These are phyloP conservation scores for Alternaria atra DNA, from an alignment of 2,329 filamentous ascomycete genomes.

Conservation along the genomic window DNA sequence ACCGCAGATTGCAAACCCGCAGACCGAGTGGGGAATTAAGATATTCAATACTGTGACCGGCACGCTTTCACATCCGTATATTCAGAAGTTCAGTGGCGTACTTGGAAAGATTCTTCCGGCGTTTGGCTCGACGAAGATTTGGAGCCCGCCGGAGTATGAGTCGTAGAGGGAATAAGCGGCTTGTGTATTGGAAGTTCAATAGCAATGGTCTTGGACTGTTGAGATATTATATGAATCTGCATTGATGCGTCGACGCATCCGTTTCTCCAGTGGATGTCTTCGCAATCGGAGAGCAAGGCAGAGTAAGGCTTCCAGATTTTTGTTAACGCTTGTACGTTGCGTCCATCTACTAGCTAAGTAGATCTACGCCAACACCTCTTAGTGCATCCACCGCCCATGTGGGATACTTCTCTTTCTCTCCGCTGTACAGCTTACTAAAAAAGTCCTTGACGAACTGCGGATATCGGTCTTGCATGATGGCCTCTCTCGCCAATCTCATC, in stretches of 20 bases:
- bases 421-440: slow-evolving; percentile 75
- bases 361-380: slow-evolving; percentile 73
- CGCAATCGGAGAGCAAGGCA: neutral
- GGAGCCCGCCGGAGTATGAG: slow-evolving; percentile 35
- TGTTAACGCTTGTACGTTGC: no score
- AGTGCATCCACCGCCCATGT: slow-evolving; percentile 86
- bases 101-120: slow-evolving; percentile 24
- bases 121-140: slow-evolving; percentile 23
- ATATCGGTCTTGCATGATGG: slow-evolving; percentile 83
- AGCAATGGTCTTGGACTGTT: neutral
- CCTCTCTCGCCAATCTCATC: slow-evolving; percentile 77
- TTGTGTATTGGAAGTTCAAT: neutral
- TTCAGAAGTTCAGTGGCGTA: slow-evolving; percentile 20
- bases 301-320: neutral
- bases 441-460: slow-evolving; percentile 81
- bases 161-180: neutral
- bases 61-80: slow-evolving; percentile 21
- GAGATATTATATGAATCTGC: neutral
- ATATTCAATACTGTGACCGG: slow-evolving; percentile 29
- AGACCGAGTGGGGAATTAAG: slow-evolving; percentile 34
- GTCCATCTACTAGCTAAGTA: slow-evolving; percentile 29
- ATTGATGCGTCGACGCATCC: neutral
- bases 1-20: slow-evolving; percentile 36
- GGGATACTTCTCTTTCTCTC: slow-evolving; percentile 72
- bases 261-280: neutral